Evolutionary conservation across 345 rosid species (phyloP).

Genomic region (Rhizophora apiculata): DNA sequence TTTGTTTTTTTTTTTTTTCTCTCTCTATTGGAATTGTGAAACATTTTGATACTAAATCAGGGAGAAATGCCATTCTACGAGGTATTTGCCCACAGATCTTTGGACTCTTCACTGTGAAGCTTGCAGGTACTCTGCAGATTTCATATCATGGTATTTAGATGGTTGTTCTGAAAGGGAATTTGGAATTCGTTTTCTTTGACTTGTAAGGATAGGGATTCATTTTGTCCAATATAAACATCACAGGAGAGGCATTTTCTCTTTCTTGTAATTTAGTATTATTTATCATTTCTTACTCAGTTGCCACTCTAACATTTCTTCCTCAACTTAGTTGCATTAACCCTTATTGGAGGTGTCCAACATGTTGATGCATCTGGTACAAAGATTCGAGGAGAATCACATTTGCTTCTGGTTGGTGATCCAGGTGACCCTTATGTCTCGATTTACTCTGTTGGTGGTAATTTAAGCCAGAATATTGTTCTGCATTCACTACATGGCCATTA

Average conservation of each 20-base stretch:
- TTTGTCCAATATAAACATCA: background rate
- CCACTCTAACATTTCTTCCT: constrained; percentile 12
- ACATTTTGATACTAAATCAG: constrained; percentile 24
- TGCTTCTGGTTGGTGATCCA: constrained; percentile 97
- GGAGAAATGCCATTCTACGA: constrained; percentile 81
- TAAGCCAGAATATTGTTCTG: background rate
- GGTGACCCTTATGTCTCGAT: constrained; percentile 39
- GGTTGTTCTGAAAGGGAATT: background rate
- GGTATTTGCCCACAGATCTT: constrained; percentile 94
- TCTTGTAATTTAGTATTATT: background rate
- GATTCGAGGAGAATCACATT: constrained; percentile 93
- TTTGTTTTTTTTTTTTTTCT: background rate
- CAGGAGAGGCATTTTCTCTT: background rate
- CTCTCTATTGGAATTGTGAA: background rate
- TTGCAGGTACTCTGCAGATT: constrained; percentile 58
- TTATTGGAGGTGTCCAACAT: constrained; percentile 95
- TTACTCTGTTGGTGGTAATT: background rate
- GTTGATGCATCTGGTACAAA: constrained; percentile 94
- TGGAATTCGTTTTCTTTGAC: background rate
- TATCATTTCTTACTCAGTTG: background rate
- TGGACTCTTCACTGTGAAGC: constrained; percentile 99
- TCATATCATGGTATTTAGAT: constrained; percentile 2
- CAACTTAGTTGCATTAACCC: constrained; percentile 72
- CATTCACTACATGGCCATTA: constrained; percentile 7
- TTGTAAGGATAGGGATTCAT: background rate